phyloP scores from a whole-genome alignment of 768 basidiomycete species.

The Strobilomyces confusus region DNA sequence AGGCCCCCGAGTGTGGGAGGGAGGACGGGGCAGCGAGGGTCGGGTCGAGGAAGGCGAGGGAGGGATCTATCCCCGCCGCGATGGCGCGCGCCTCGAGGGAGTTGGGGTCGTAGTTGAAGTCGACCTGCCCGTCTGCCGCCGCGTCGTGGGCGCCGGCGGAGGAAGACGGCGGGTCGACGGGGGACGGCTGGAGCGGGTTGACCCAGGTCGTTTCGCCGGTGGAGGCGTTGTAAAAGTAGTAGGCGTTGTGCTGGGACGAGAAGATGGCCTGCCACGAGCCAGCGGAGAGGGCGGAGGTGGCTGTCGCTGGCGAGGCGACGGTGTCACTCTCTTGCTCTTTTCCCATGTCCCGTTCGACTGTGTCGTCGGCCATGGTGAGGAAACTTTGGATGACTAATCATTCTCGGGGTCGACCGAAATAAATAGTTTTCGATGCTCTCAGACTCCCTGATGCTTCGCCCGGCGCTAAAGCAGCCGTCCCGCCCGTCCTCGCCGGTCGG shows the following conservation, averaged over 20 bases:
- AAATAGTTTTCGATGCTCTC: constrained; percentile 5
- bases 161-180: constrained; percentile 24
- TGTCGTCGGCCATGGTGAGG: constrained; percentile 6
- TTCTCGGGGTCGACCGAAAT: constrained; percentile 4
- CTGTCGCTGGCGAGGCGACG: constrained; percentile 7
- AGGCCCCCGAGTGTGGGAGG: constrained; percentile 38
- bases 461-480: constrained; percentile 49
- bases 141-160: not conserved
- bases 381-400: too few relatives aligned
- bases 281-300: constrained; percentile 20
- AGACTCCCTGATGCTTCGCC: constrained; percentile 34
- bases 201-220: constrained; percentile 83
- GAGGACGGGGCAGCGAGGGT: constrained; percentile 43
- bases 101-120: constrained; percentile 31
- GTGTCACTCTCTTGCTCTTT: constrained; percentile 6
- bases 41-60: constrained; percentile 77
- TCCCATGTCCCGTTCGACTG: not conserved
- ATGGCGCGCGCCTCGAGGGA: constrained; percentile 67
- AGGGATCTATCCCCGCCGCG: constrained; percentile 80
- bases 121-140: not conserved
- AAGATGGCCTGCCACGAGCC: constrained; percentile 77
- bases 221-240: constrained; percentile 78
- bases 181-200: constrained; percentile 58
- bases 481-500: constrained; percentile 19
- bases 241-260: constrained; percentile 71